Conservation (phyloP, 2,329 filamentous ascomycete genomes). For the Sporothrix curviconia region DNA sequence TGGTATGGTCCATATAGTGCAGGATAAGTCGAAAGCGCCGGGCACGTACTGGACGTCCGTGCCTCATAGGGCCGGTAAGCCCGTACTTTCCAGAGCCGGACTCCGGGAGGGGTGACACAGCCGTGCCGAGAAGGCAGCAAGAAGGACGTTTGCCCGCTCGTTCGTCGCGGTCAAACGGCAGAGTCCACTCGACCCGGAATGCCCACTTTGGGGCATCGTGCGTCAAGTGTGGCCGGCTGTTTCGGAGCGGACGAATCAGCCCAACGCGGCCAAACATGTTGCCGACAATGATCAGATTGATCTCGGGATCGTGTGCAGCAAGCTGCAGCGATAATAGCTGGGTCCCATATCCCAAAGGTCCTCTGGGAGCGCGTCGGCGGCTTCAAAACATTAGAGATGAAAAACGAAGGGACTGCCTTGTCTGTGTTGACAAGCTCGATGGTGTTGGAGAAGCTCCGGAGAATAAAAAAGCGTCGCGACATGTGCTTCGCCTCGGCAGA, state of each 20-base stretch:
- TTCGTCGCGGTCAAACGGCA: slow-evolving; percentile 45
- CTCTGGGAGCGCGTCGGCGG: slow-evolving; percentile 23
- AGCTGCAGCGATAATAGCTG: slow-evolving; percentile 45
- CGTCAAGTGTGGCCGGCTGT: slow-evolving; percentile 20
- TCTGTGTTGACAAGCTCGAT: slow-evolving; percentile 40
- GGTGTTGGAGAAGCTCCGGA: slow-evolving; percentile 45
- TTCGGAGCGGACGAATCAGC: slow-evolving; percentile 52
- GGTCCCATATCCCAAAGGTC: slow-evolving; percentile 29
- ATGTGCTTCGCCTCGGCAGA: slow-evolving; percentile 14
- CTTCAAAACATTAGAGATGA: slow-evolving; percentile 26
- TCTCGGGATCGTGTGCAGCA: slow-evolving; percentile 58
- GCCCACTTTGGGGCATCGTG: slow-evolving; percentile 23
- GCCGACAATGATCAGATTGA: slow-evolving; percentile 62
- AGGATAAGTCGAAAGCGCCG: slow-evolving; percentile 62
- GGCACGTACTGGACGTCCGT: slow-evolving; percentile 23
- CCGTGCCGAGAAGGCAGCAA: slow-evolving; percentile 59
- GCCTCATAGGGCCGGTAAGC: slow-evolving; percentile 13
- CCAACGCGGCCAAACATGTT: slow-evolving; percentile 60
- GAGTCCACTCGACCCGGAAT: slow-evolving; percentile 48
- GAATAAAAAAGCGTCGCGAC: slow-evolving; percentile 26
- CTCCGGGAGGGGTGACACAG: slow-evolving; percentile 57
- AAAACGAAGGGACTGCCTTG: slow-evolving; percentile 8
- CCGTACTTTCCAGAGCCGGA: slow-evolving; percentile 25
- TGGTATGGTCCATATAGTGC: slow-evolving; percentile 63
- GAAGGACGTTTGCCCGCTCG: slow-evolving; percentile 34